Evolutionary conservation across 371 early-diverging fungal genomes (phyloP), one percentile per base, ranked within the genome.

Genomic region (Syncephalis plumigaleata): DNA sequence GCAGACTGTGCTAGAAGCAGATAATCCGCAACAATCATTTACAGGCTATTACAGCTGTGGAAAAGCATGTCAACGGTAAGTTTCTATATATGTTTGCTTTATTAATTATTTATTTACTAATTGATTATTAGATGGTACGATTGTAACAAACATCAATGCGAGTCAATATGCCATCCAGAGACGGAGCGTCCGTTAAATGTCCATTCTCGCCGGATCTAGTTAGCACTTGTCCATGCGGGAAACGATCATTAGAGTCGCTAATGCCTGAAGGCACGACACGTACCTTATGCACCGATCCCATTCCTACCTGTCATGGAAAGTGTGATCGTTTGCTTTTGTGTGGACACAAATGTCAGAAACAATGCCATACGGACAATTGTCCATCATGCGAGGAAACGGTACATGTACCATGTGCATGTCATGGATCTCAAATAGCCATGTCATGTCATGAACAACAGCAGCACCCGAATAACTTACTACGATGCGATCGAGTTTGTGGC

Each of bases 191-290:
- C 18, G 68, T 55, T 20, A 44, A 56, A 13, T 94, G 94, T 51
- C 81, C 85, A 3, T 65, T 68, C 36, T 81, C 80, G 57, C 91
- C 90, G 0, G 47, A 49, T 1, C 31, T 55, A 1, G 62, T 81
- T 1, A 63, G 45, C 24, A 69, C 72, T 0, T 94, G 94, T 53
- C 92, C 90, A n/a, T 94, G 94, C 55, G 87, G 87, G 9, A 52
- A 68, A n/a, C 58, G 56, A 26, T 27, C 62, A 0, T 53, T 72
- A 0, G 55, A 59, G 0, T 48, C 47, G 0, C 48, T 68, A 9
- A 48, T 70, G 1, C 54, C 4, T 31, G 11, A 31, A 31, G 31
- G 67, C 31, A 58, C 57, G 9, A 50, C 52, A 11, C 70, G 86
- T 8, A 61, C 52, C 11, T 44, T 55, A 2, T 94, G 94, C 60